Evolutionary conservation across 2,329 filamentous ascomycete species (phyloP).

Genomic region (Phialophora verrucosa): DNA sequence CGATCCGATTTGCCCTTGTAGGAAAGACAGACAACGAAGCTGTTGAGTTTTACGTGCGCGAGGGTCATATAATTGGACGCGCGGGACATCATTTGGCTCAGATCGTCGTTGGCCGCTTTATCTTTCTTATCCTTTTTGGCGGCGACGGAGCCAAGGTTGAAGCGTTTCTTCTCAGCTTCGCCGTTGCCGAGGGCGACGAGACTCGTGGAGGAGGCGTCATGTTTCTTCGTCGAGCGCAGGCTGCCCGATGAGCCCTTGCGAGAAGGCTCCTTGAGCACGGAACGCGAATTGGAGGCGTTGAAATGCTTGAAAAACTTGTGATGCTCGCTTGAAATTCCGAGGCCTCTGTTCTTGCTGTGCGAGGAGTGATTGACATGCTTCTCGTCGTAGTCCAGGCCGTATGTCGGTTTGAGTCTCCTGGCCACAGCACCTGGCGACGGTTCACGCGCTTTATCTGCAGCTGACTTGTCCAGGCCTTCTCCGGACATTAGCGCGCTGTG

Average conservation of each 20-base stretch:
- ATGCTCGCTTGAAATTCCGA: conserved; percentile 34
- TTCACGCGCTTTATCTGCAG: conserved; percentile 56
- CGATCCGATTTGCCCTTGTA: conserved; percentile 96
- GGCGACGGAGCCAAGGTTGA: conserved; percentile 49
- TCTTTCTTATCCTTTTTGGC: conserved; percentile 62
- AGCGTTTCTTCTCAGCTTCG: conserved; percentile 54
- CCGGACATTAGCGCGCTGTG: conserved; percentile 44
- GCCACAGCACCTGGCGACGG: conserved; percentile 77
- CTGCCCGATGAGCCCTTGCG: conserved; percentile 43
- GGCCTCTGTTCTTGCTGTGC: conserved; percentile 31
- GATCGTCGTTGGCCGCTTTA: conserved; percentile 74
- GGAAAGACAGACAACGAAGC: conserved; percentile 91
- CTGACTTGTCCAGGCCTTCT: conserved; percentile 36
- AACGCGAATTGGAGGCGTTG: conserved; percentile 30
- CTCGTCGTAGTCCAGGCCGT: conserved; percentile 47
- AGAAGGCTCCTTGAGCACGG: conserved; percentile 25
- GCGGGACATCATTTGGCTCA: conserved; percentile 94
- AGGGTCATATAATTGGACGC: conserved; percentile 98
- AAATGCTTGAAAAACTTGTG: conserved; percentile 38
- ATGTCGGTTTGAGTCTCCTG: conserved; percentile 79
- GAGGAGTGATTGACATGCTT: conserved; percentile 21
- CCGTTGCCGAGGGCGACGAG: conserved; percentile 28
- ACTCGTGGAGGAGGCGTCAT: conserved; percentile 34
- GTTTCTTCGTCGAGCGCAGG: conserved; percentile 46
- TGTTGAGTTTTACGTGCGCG: conserved; percentile 91